Conservation (phyloP, 352 stramenopile species). For the Phytophthora parvispora region DNA sequence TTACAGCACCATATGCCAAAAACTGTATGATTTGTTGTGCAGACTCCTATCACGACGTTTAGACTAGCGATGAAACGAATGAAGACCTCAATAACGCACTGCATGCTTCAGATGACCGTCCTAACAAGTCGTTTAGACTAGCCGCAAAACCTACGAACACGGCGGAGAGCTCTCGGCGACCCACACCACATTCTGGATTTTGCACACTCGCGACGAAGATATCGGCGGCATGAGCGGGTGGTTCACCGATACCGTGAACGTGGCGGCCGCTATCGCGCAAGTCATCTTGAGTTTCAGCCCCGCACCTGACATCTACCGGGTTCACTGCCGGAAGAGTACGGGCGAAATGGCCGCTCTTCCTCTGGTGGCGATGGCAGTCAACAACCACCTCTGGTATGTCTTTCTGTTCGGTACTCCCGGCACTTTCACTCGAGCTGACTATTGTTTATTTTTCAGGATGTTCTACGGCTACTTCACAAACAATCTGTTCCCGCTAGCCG, state of each 20-base stretch:
- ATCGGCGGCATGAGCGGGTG: slow-evolving; percentile 20
- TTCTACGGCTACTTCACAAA: slow-evolving; percentile 23
- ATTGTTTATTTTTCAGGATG: slow-evolving; percentile 17
- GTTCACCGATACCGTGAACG: slow-evolving; percentile 5
- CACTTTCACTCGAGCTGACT: too few relatives aligned
- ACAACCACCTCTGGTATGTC: slow-evolving; percentile 39
- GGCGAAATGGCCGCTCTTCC: slow-evolving; percentile 36
- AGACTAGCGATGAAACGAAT: too few relatives aligned
- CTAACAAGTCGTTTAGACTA: too few relatives aligned
- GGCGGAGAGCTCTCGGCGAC: too few relatives aligned
- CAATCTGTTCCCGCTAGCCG: slow-evolving; percentile 29
- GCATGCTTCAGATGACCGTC: too few relatives aligned
- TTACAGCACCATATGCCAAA: too few relatives aligned
- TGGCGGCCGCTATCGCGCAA: slow-evolving; percentile 20
- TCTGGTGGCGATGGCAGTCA: slow-evolving; percentile 37
- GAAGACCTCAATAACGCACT: too few relatives aligned
- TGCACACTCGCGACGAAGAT: too few relatives aligned
- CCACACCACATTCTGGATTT: slow-evolving; percentile 4
- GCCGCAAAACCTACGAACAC: too few relatives aligned
- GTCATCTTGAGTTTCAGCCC: slow-evolving; percentile 31
- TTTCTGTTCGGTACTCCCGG: neutral
- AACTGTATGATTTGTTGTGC: too few relatives aligned
- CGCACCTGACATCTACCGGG: slow-evolving; percentile 15
- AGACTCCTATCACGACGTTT: too few relatives aligned
- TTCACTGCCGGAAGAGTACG: slow-evolving; percentile 21